These are phyloP conservation scores for Saksenaea oblongispora DNA, from an alignment of 371 early-diverging fungal genomes.

Conservation along the genomic window DNA sequence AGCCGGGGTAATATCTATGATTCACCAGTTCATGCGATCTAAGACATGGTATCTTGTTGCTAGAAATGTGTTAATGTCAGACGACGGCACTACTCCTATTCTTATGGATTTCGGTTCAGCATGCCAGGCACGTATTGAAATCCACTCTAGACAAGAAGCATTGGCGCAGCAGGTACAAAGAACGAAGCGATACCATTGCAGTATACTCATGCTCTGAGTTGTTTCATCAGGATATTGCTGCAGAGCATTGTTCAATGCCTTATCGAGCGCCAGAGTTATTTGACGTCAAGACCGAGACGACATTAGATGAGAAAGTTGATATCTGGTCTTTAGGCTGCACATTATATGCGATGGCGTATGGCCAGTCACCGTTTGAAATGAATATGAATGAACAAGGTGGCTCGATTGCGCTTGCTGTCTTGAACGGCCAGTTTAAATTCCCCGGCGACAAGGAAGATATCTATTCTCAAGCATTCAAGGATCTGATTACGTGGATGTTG, in stretches of 20 bases:
- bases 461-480: slow-evolving; percentile 62
- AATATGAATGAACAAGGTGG: slow-evolving; percentile 71
- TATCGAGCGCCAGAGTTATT: slow-evolving; percentile 84
- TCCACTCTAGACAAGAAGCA: slow-evolving; percentile 64
- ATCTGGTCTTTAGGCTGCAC: slow-evolving; percentile 83
- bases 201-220: not conserved
- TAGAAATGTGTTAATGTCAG: slow-evolving; percentile 62
- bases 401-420: slow-evolving; percentile 71
- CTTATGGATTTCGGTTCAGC: slow-evolving; percentile 84
- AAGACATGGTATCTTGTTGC: not conserved
- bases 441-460: slow-evolving; percentile 35
- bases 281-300: slow-evolving; percentile 68
- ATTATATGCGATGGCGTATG: slow-evolving; percentile 75
- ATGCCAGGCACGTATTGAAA: slow-evolving; percentile 56
- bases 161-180: slow-evolving; percentile 56
- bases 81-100: slow-evolving; percentile 68
- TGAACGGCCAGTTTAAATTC: slow-evolving; percentile 65
- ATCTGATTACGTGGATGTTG: slow-evolving; percentile 70
- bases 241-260: slow-evolving; percentile 74
- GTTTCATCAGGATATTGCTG: slow-evolving; percentile 63
- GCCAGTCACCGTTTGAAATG: slow-evolving; percentile 76
- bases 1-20: slow-evolving; percentile 63
- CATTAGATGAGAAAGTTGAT: slow-evolving; percentile 73
- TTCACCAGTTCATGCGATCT: not conserved
- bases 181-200: not conserved